Conservation (phyloP, 192 early-diverging fungal genomes). For the Entrophospora sp. region DNA sequence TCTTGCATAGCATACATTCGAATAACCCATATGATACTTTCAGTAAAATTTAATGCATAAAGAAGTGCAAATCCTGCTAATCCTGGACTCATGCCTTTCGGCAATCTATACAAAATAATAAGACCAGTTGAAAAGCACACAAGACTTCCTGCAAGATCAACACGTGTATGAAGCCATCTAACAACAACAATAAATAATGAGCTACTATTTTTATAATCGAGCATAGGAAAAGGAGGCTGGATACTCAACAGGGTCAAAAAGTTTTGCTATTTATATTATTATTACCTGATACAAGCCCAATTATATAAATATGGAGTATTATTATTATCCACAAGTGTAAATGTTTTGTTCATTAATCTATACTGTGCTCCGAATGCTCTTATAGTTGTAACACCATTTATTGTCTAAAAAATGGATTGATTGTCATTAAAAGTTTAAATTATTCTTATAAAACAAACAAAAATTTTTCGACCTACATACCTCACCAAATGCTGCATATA, state of each 20-base stretch:
- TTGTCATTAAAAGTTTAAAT: no score
- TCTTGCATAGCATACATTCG: slow-evolving; percentile 77
- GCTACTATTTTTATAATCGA: no score
- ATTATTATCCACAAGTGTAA: slow-evolving; percentile 59
- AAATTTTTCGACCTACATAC: background rate
- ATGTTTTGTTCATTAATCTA: slow-evolving; percentile 54
- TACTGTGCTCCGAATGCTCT: slow-evolving; percentile 73
- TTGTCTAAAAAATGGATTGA: no score
- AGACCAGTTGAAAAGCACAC: slow-evolving; percentile 68
- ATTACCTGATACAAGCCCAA: slow-evolving; percentile 82
- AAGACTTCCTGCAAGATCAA: slow-evolving; percentile 67
- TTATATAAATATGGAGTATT: slow-evolving; percentile 81
- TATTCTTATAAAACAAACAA: background rate
- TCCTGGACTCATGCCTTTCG: slow-evolving; percentile 63
- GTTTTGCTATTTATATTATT: no score
- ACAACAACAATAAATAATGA: no score
- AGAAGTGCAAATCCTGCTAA: slow-evolving; percentile 80
- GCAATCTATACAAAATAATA: slow-evolving; percentile 42
- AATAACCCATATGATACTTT: slow-evolving; percentile 72
- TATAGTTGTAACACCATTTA: slow-evolving; percentile 69
- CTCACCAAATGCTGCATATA: slow-evolving; percentile 62
- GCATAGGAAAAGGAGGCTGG: no score
- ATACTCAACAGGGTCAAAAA: no score
- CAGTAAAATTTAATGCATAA: slow-evolving; percentile 81
- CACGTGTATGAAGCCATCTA: slow-evolving; percentile 82